phyloP scores from a whole-genome alignment of 768 basidiomycete species.

The Boletus edulis region DNA sequence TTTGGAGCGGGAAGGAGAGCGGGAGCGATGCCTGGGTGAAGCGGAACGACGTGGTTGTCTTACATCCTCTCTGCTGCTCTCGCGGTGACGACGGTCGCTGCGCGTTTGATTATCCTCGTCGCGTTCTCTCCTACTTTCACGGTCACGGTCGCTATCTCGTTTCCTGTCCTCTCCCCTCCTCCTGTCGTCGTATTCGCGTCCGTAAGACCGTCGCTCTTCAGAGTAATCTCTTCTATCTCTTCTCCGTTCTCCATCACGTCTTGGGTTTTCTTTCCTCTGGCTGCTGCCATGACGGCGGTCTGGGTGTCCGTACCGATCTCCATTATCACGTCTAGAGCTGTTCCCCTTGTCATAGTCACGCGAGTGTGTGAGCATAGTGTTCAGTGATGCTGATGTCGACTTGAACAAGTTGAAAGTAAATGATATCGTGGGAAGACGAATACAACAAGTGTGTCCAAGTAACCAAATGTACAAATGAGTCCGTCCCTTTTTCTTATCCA shows the following conservation, averaged over 20 bases:
- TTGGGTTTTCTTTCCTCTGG: slow-evolving; percentile 13
- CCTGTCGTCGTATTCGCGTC: slow-evolving; percentile 21
- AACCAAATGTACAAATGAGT: background rate
- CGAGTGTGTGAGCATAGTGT: slow-evolving; percentile 14
- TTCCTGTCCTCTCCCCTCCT: slow-evolving; percentile 14
- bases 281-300: slow-evolving; percentile 16
- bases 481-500: background rate
- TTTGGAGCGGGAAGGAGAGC: slow-evolving; percentile 41
- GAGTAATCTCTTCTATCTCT: slow-evolving; percentile 15
- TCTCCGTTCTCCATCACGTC: slow-evolving; percentile 23
- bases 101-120: slow-evolving; percentile 38
- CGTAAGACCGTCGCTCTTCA: slow-evolving; percentile 17
- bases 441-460: background rate
- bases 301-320: slow-evolving; percentile 6
- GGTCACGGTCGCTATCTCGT: slow-evolving; percentile 6
- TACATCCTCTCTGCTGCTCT: slow-evolving; percentile 32
- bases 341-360: slow-evolving; percentile 14
- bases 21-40: slow-evolving; percentile 45
- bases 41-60: slow-evolving; percentile 51
- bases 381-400: background rate
- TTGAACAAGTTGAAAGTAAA: background rate
- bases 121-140: slow-evolving; percentile 14
- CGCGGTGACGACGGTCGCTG: slow-evolving; percentile 22
- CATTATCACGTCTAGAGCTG: slow-evolving; percentile 3
- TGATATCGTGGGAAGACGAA: slow-evolving; percentile 17